Evolutionary conservation across 768 basidiomycete genomes (phyloP).

Genomic region (Mycena polygramma): DNA sequence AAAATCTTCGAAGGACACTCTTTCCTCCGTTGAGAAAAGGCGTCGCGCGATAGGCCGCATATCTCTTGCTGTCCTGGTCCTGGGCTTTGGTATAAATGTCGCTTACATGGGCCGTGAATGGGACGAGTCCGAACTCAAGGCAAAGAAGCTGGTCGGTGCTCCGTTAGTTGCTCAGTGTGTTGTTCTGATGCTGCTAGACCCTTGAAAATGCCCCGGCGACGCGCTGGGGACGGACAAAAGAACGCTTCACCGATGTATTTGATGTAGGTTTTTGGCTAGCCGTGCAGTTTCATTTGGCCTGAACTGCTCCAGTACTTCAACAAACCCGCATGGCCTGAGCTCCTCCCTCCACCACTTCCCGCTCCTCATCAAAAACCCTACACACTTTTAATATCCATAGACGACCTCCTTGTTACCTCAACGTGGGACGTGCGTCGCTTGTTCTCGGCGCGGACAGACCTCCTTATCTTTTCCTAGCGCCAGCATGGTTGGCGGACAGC

Average conservation of each 20-base stretch:
- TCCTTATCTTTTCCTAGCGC: slow-evolving; percentile 62
- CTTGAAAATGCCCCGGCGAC: slow-evolving; percentile 71
- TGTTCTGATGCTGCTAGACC: slow-evolving; percentile 53
- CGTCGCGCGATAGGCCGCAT: slow-evolving; percentile 70
- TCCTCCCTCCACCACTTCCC: slow-evolving; percentile 89
- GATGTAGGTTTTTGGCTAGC: slow-evolving; percentile 63
- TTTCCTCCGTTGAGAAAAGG: slow-evolving; percentile 83
- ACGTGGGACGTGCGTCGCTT: slow-evolving; percentile 90
- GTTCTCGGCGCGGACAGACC: background rate
- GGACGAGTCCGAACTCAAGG: slow-evolving; percentile 78
- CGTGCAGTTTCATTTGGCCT: background rate
- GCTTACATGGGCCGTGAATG: slow-evolving; percentile 85
- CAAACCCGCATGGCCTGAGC: slow-evolving; percentile 93
- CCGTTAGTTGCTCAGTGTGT: slow-evolving; percentile 9
- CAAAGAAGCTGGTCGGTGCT: slow-evolving; percentile 69
- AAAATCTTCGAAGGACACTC: slow-evolving; percentile 79
- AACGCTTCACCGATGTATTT: slow-evolving; percentile 74
- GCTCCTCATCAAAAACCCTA: slow-evolving; percentile 90
- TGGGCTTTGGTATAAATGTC: slow-evolving; percentile 69
- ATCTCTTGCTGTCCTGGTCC: slow-evolving; percentile 63
- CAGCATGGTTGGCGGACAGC: slow-evolving; percentile 97
- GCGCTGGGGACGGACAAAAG: slow-evolving; percentile 73
- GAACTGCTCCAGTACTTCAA: slow-evolving; percentile 78
- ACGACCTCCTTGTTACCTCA: slow-evolving; percentile 91
- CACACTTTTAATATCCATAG: slow-evolving; percentile 91